Evolutionary conservation across 768 basidiomycete species (phyloP), one percentile per base, ranked within the genome.

Genomic region (Clavaria fumosa): DNA sequence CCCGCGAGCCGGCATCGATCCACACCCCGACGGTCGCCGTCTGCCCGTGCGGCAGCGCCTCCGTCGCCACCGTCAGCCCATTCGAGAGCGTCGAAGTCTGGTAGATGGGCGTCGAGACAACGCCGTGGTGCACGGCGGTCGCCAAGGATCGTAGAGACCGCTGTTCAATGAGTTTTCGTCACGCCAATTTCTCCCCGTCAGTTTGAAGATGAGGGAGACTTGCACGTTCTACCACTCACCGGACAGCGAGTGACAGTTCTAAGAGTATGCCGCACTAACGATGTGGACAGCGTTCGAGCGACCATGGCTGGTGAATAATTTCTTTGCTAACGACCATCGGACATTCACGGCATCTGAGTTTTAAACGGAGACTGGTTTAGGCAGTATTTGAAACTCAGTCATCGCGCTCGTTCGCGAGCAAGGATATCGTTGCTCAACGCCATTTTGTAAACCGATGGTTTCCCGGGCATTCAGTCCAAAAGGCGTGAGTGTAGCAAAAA

Each of bases 11-110:
- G 41, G 95, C 93, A 56, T 97, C 93, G 50, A 99, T 93, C 90
- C 90, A 99, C 43, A 97, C 81, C 45, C 95, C 95, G 23, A 96
- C 89, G n/a, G 93, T 99, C 5, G 91, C 90, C 0, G 95, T 97
- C 61, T 91, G 83, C 3, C 88, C 80, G 55, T 85, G 79, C 4
- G 85, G 70, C 43, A 89, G 83, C 5, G 82, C 63, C 59, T 93
- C 89, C 2, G 90, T 93, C 34, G 91, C 91, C 47, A 99, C 78
- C 9, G 89, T 93, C 41, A 99, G 67, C 43, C 95, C 95, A 64
- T 95, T 96, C 10, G 85, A 67, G 38, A 99, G 79, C 4, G 88
- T 93, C 19, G 90, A 80, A 43, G 88, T 75, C 60, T 96, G 78
- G 31, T 90, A 95, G 45, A 79, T 66, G 37, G 93, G 93, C 35